Evolutionary conservation across 2,329 filamentous ascomycete species (phyloP), one percentile per base, ranked within the genome.

Genomic region (Colletotrichum liaoningense): DNA sequence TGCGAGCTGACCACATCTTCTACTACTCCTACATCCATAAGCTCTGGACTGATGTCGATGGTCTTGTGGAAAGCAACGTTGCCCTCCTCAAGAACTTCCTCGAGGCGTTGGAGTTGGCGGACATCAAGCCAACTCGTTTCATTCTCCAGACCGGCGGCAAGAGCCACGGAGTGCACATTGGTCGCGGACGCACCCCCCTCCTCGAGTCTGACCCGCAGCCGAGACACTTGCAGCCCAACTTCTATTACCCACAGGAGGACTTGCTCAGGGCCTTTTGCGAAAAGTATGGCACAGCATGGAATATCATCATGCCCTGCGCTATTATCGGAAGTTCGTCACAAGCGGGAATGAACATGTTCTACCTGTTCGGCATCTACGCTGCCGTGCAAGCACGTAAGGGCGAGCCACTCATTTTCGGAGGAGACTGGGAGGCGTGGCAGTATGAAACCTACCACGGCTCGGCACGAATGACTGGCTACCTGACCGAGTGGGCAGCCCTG

Each of bases 81-180:
- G 0, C 7, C 0, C 58, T 68, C 0, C 59, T 68, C 1, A 58
- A 69, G 26, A 72, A 72, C 69, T 68, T 72, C 1, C 65, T 72
- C 5, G 67, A 54, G 14, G 63, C 72, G 4, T 49, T 72, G 7
- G 26, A 59, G 28, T 5, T 62, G 5, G 72, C 64, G 1, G 52
- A 28, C 4, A 28, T 66, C 24, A 52, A 33, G 22, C 67, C 64
- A 12, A 24, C 42, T 30, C 52, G 62, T 35, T 67, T 62, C 38
- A 38, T 74, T 16, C 68, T 68, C 1, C 72, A 74, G 54, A 74
- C 67, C 7, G 67, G 72, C 19, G 72, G 68, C 68, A 72, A 74
- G n/a, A 65, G 67, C 54, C 64, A 72, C 26, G 69, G 63, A 3
- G 35, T 67, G n/a, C 63, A 74, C 14, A 70, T 67, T 11, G 67